These are phyloP conservation scores for Talaromyces amestolkiae DNA, from an alignment of 2,329 filamentous ascomycete species.

Conservation along the genomic window DNA sequence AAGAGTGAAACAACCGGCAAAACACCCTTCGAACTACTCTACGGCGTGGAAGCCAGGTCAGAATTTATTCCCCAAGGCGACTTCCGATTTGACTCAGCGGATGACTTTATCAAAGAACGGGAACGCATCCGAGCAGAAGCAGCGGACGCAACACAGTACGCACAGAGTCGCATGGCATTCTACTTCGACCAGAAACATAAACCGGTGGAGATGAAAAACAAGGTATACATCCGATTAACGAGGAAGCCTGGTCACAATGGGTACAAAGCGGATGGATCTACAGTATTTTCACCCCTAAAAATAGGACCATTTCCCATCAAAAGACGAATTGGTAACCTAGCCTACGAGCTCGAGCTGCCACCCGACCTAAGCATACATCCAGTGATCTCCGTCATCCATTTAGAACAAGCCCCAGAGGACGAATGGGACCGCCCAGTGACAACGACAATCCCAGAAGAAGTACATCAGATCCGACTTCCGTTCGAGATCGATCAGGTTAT, in stretches of 20 bases:
- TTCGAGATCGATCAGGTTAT: not conserved
- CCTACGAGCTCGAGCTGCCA: not conserved
- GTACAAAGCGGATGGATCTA: not conserved
- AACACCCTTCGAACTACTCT: not conserved
- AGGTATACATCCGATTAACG: not conserved
- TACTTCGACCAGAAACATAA: not conserved
- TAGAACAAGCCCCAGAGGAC: not conserved
- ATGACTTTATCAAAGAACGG: not conserved
- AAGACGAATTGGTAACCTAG: not conserved
- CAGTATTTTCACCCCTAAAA: not conserved
- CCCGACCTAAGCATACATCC: not conserved
- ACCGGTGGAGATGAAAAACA: not conserved
- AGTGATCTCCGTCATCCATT: not conserved
- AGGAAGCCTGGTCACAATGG: not conserved
- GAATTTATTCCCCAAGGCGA: not conserved
- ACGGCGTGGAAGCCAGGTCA: not conserved
- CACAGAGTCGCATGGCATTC: not conserved
- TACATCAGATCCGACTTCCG: not conserved
- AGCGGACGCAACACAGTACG: not conserved
- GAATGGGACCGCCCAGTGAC: not conserved
- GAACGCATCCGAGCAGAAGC: not conserved
- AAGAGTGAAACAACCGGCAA: not conserved
- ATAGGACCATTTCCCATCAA: not conserved
- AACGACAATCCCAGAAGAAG: not conserved
- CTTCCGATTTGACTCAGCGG: not conserved